These are phyloP conservation scores for Solanum dulcamara DNA, from an alignment of 257 asterid genomes.

Conservation along the genomic window DNA sequence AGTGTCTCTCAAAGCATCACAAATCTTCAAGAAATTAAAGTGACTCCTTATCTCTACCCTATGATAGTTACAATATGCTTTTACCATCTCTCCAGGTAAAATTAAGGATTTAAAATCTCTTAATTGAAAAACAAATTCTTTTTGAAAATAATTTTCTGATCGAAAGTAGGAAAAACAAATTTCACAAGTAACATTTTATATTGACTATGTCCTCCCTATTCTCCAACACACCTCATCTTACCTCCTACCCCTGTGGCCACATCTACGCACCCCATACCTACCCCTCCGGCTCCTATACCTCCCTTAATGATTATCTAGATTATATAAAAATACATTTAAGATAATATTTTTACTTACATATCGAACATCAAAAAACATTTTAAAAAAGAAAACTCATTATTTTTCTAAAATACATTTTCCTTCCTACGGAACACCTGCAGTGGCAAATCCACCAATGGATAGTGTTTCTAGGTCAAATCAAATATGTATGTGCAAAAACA, in stretches of 20 bases:
- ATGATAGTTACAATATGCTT: background rate
- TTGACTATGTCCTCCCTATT: background rate
- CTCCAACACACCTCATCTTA: background rate
- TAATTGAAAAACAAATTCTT: background rate
- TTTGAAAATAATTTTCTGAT: background rate
- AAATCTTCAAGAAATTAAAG: too few species aligned
- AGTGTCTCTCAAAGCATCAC: too few species aligned
- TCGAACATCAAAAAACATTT: background rate
- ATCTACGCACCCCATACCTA: background rate
- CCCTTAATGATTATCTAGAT: background rate
- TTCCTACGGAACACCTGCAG: background rate
- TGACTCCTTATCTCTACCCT: too few species aligned
- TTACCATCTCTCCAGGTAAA: background rate
- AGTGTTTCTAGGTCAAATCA: background rate
- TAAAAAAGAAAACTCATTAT: background rate
- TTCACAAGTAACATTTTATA: background rate
- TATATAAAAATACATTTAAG: background rate
- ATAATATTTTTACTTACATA: background rate
- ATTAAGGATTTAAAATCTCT: background rate
- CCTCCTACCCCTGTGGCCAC: too few species aligned
- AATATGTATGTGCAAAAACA: background rate
- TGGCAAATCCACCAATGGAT: background rate
- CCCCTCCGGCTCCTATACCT: background rate
- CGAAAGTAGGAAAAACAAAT: background rate
- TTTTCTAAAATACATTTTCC: background rate